Evolutionary conservation across 352 stramenopile genomes (phyloP).

Genomic region (Phytopythium litorale): DNA sequence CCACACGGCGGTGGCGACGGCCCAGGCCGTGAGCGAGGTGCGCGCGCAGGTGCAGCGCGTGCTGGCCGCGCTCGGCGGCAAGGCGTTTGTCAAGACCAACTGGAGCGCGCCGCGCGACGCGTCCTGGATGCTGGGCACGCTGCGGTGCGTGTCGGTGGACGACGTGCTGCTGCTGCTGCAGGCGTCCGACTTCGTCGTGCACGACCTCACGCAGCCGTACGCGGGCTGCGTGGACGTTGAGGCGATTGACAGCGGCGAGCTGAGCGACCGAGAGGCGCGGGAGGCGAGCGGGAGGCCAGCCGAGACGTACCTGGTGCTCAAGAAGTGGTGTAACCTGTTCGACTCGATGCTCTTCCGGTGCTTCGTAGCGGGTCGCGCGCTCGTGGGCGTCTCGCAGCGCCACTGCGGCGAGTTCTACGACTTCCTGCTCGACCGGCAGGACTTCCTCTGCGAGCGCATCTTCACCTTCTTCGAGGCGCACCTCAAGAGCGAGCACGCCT

Average conservation of each 20-base stretch:
- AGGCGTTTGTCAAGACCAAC: conserved; percentile 91
- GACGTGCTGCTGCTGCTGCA: conserved; percentile 85
- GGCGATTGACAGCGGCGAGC: background rate
- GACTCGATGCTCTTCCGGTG: conserved; percentile 95
- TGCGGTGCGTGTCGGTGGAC: conserved; percentile 78
- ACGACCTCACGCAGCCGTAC: conserved; percentile 89
- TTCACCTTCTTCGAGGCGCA: conserved; percentile 57
- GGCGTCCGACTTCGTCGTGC: conserved; percentile 83
- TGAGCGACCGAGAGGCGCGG: background rate
- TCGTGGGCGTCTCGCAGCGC: conserved; percentile 90
- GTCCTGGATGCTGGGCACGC: conserved; percentile 87
- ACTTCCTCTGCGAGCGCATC: conserved; percentile 61
- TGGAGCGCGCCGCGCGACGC: conserved; percentile 93
- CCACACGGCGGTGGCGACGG: conserved; percentile 16
- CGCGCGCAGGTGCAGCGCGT: conserved; percentile 57
- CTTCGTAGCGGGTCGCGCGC: conserved; percentile 80
- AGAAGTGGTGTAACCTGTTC: conserved; percentile 95
- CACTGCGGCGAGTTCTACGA: conserved; percentile 91
- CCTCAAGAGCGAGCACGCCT: conserved; percentile 37
- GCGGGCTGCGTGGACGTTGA: conserved; percentile 33
- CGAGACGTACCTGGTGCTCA: conserved; percentile 82
- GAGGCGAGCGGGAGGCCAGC: background rate
- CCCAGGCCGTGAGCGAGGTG: conserved; percentile 34
- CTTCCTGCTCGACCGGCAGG: conserved; percentile 80
- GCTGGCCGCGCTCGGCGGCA: conserved; percentile 59